Evolutionary conservation across 1,284 basidiomycete genomes (phyloP).

Genomic region (Cutaneotrichosporon curvatum): DNA sequence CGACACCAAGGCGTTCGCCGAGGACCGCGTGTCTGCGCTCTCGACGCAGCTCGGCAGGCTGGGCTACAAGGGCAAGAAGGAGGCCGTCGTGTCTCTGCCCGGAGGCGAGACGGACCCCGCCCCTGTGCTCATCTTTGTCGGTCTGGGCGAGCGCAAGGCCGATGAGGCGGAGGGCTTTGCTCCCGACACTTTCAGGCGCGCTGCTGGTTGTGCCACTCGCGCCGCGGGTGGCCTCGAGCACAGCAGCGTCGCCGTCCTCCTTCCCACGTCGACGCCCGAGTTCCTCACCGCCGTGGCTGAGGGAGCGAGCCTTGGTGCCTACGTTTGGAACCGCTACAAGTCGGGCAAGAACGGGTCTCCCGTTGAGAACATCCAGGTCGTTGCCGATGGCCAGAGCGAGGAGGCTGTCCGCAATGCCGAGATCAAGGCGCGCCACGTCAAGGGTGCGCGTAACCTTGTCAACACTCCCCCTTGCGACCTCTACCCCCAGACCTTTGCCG

Average conservation of each 20-base stretch:
- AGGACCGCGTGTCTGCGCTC: neutral
- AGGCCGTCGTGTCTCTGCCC: conserved; percentile 1
- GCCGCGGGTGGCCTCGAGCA: conserved; percentile 4
- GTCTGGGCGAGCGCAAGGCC: conserved; percentile 8
- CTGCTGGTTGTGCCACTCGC: conserved; percentile 9
- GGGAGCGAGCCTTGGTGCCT: conserved; percentile 15
- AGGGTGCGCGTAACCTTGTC: conserved; percentile 13
- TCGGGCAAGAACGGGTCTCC: conserved; percentile 10
- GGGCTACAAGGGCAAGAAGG: conserved; percentile 9
- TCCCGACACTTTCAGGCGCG: conserved; percentile 12
- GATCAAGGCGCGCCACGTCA: conserved; percentile 10
- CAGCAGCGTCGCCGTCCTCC: conserved; percentile 6
- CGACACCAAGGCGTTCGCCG: neutral
- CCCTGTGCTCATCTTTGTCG: conserved; percentile 5
- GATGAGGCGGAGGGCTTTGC: conserved; percentile 3
- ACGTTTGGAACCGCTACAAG: conserved; percentile 18
- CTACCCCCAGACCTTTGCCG: conserved; percentile 10
- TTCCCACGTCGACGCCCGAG: conserved; percentile 7
- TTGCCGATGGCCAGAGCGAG: neutral
- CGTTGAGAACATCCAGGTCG: conserved; percentile 5
- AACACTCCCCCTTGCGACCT: conserved; percentile 13
- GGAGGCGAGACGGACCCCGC: conserved; percentile 7
- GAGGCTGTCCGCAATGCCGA: conserved; percentile 9
- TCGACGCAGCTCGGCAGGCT: conserved; percentile 9
- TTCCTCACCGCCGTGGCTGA: conserved; percentile 11